Conservation (phyloP, 2,329 filamentous ascomycete species). For the Elsinoe arachidis region DNA sequence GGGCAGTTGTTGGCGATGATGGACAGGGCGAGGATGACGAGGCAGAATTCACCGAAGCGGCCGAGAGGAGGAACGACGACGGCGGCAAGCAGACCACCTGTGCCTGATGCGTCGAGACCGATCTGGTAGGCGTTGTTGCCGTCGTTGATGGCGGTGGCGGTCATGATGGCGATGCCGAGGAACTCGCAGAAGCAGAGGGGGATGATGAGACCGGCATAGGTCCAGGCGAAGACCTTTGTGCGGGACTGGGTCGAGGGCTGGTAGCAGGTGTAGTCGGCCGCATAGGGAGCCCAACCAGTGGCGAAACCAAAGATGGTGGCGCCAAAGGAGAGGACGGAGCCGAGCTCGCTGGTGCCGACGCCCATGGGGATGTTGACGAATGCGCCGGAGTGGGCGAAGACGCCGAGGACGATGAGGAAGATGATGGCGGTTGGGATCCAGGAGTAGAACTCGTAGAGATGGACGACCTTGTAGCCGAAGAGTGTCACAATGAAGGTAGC, state of each 20-base stretch:
- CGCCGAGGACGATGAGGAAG: slow-evolving; percentile 62
- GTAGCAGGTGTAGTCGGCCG: slow-evolving; percentile 74
- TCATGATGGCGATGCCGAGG: slow-evolving; percentile 61
- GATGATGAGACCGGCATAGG: slow-evolving; percentile 60
- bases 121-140: slow-evolving; percentile 46
- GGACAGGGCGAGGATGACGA: slow-evolving; percentile 35
- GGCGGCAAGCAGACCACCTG: slow-evolving; percentile 58
- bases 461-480: slow-evolving; percentile 68
- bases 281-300: slow-evolving; percentile 65
- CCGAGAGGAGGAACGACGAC: slow-evolving; percentile 57
- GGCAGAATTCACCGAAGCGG: slow-evolving; percentile 63
- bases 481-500: slow-evolving; percentile 62
- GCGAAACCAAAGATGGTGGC: slow-evolving; percentile 60
- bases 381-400: slow-evolving; percentile 57
- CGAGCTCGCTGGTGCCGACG: slow-evolving; percentile 51
- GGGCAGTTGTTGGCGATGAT: slow-evolving; percentile 40
- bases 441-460: slow-evolving; percentile 65
- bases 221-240: slow-evolving; percentile 57
- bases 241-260: slow-evolving; percentile 56
- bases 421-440: slow-evolving; percentile 68
- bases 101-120: slow-evolving; percentile 49
- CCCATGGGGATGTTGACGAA: slow-evolving; percentile 56
- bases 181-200: slow-evolving; percentile 67
- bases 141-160: slow-evolving; percentile 49
- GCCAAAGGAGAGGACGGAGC: slow-evolving; percentile 56